Base-by-base conservation (phyloP, 2,329 filamentous ascomycete genomes). In the Hymenoscyphus linearis region DNA sequence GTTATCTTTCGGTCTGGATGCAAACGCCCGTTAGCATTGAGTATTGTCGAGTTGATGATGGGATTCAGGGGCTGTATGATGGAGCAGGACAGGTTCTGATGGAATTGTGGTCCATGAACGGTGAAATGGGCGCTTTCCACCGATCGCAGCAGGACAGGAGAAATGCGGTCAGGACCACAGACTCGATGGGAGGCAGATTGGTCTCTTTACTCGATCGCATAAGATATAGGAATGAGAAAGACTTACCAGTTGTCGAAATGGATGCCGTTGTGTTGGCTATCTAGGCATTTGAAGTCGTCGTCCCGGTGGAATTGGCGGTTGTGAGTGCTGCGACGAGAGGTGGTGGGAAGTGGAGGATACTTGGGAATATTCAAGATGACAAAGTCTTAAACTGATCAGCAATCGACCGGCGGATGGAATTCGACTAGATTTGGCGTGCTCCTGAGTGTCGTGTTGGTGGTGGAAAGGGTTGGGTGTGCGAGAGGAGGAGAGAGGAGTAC, bases 191-290 rank as follows among this genome's bases (percentile, higher is more conserved):
- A 55, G 44, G 57, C 44, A 61, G 57, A 67, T 63, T 52, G 58
- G 12, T 18, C 12, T 60, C 59, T 66, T 59, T 68, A 57, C 68
- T 65, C 65, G 71, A 72, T 74, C 72, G 72, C 72, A 73, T 71
- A 71, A 59, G 47, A 64, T 62, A 16, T 60, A 67, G 61, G 54
- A 69, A 58, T 53, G 61, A 67, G 62, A 53, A 52, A 22, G 64
- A 73, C 72, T 72, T 71, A 74, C 71, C 67, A 62, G 56, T 65
- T 63, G 62, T 68, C 63, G 60, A 66, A 69, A 70, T 63, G 59
- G 62, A 68, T 69, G 67, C 53, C 62, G 68, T 70, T 67, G 68
- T 63, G 67, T 66, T 62, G 66, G 65, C 69, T 73, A 72, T 73
- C 67, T 66, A 70, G 65, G 68, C 72, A 73, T 73, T 66, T 67